Base-by-base conservation (phyloP, 169 alveolate species). In the Haemoproteus tartakovskyi region DNA sequence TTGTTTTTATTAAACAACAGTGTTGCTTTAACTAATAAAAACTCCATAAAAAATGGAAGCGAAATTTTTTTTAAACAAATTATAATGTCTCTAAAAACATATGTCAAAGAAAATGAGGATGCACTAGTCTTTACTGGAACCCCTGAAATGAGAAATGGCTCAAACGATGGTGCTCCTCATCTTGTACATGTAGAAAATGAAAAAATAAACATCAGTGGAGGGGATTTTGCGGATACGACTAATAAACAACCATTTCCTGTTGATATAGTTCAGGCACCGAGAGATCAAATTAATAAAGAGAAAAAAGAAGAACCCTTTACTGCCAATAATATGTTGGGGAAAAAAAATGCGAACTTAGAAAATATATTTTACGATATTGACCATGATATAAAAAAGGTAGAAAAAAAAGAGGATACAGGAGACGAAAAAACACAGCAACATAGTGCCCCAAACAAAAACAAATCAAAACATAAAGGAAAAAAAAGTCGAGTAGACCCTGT, bases 51-150 rank as follows among this genome's bases (percentile, higher is more conserved):
- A 37, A 81, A 60, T 54, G 87, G 63, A 36, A 56, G 89, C 16
- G 81, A 79, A 36, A 48, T 88, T 1, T 52, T 88, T n/a, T 88
- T 88, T 41, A 84, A 87, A n/a, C 93, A 88, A 47, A 81, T 88
- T 9, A 80, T 85, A 21, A 89, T 82, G 79, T 80, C 93, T n/a
- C 60, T 88, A 59, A 74, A 64, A 38, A 60, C 78, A 45, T 63
- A 67, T 27, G 43, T 57, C 27, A 67, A 57, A 41, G 83, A 74
- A 37, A 74, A 74, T 33, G 57, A 74, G 37, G 84, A 74, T 19
- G 57, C 74, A 0, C 57, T 43, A 56, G 84, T 62, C 24, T 74
- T 74, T 60, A 74, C 84, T 0, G 78, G 62, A 6, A 30, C 84
- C 0, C 78, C 84, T 14, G 57, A 56, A 56, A 21, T 56, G 30